phyloP scores from a whole-genome alignment of 2,329 filamentous ascomycete species.

The Talaromyces sp. region DNA sequence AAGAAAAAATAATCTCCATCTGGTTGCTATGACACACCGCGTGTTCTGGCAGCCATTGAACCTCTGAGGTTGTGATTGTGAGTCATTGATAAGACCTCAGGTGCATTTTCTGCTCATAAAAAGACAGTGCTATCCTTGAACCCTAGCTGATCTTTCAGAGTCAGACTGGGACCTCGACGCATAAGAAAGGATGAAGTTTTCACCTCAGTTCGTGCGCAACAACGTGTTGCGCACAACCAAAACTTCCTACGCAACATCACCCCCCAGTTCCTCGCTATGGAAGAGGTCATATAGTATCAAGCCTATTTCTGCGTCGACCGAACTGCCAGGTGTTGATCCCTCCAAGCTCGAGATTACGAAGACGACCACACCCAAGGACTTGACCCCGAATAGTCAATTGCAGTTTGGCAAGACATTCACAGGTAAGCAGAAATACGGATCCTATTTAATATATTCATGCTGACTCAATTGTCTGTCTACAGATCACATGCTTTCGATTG shows the following conservation, averaged over 20 bases:
- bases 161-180: background rate
- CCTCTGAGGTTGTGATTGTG: background rate
- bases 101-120: background rate
- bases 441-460: background rate
- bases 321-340: slow-evolving; percentile 66
- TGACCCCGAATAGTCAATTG: slow-evolving; percentile 71
- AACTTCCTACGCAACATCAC: slow-evolving; percentile 23
- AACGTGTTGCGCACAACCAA: slow-evolving; percentile 24
- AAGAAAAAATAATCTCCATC: background rate
- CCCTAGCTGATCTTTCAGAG: background rate
- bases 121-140: background rate
- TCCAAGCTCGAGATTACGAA: slow-evolving; percentile 68
- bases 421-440: slow-evolving; percentile 48
- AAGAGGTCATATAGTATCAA: slow-evolving; percentile 46
- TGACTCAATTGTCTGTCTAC: slow-evolving; percentile 10
- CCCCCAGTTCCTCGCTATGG: slow-evolving; percentile 36
- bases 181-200: slow-evolving; percentile 26
- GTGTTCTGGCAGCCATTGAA: background rate
- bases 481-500: slow-evolving; percentile 96
- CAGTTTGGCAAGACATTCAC: slow-evolving; percentile 90
- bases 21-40: background rate
- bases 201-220: slow-evolving; percentile 33
- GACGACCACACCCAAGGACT: slow-evolving; percentile 68
- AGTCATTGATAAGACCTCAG: background rate
- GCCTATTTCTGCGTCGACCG: slow-evolving; percentile 23